A percentile compares a stretch with the other conserved stretches of the same genome.
phyloP scores from a whole-genome alignment of 768 basidiomycete species.

The Dioszegia hungarica region DNA sequence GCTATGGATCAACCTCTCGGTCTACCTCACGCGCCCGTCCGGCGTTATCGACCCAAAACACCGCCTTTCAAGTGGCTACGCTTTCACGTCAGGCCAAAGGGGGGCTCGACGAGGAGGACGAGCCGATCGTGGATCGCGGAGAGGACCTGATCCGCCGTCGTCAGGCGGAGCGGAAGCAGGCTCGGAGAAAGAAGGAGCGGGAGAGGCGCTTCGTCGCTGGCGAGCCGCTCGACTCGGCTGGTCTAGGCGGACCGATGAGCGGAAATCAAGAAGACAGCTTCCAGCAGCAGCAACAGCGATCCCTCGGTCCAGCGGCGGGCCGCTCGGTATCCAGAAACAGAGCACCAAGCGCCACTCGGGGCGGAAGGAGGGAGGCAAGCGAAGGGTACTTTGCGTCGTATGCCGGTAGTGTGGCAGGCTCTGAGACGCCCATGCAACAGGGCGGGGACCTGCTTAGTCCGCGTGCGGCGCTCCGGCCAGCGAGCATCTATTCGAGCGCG shows the following conservation, averaged over 20 bases:
- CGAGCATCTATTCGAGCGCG: slow-evolving; percentile 33
- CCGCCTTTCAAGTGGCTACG: slow-evolving; percentile 3
- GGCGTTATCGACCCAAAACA: slow-evolving; percentile 7
- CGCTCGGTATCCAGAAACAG: slow-evolving; percentile 32
- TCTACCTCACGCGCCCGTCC: slow-evolving; percentile 34
- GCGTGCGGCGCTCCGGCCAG: slow-evolving; percentile 22
- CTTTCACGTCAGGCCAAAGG: not conserved
- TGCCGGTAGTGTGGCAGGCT: slow-evolving; percentile 13
- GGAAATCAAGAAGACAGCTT: slow-evolving; percentile 9
- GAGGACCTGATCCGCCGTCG: slow-evolving; percentile 51
- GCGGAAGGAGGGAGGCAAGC: slow-evolving; percentile 6
- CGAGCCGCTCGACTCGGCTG: slow-evolving; percentile 15
- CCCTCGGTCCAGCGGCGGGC: slow-evolving; percentile 7
- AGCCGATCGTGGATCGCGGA: slow-evolving; percentile 48
- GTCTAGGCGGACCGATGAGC: slow-evolving; percentile 11
- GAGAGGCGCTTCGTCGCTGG: slow-evolving; percentile 20
- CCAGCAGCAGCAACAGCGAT: slow-evolving; percentile 12
- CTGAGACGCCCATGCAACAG: slow-evolving; percentile 18
- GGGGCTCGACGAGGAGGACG: slow-evolving; percentile 43
- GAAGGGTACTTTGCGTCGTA: slow-evolving; percentile 26
- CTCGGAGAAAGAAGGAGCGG: slow-evolving; percentile 29
- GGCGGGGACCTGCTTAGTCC: slow-evolving; percentile 30
- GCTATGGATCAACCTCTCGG: slow-evolving; percentile 25
- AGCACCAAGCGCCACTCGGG: slow-evolving; percentile 17
- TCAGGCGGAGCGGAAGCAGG: slow-evolving; percentile 40